Evolutionary conservation across 108 stramenopile genomes (phyloP).

Genomic region (Conticribra guillardii): DNA sequence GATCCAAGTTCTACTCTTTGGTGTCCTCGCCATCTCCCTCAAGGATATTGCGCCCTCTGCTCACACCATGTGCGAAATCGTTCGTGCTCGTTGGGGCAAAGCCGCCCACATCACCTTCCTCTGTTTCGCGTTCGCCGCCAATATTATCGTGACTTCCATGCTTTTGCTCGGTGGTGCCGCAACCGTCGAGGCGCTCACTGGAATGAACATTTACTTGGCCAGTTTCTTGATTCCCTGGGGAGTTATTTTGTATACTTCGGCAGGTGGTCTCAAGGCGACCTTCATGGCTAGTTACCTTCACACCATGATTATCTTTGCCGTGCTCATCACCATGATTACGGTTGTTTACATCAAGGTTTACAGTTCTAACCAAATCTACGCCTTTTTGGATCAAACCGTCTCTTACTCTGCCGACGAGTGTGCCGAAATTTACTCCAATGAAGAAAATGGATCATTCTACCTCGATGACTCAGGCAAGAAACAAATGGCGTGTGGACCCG

Average conservation of each 20-base stretch:
- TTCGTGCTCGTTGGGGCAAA: conserved; percentile 91
- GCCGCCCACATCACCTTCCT: conserved; percentile 90
- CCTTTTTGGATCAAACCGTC: conserved; percentile 59
- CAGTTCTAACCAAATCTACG: conserved; percentile 70
- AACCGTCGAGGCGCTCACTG: conserved; percentile 89
- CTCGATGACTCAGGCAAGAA: conserved; percentile 25
- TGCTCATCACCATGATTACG: conserved; percentile 86
- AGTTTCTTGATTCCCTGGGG: conserved; percentile 92
- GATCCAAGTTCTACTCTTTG: conserved; percentile 92
- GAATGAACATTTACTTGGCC: conserved; percentile 82
- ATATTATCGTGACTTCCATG: conserved; percentile 92
- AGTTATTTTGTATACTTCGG: conserved; percentile 91
- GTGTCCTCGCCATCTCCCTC: conserved; percentile 90
- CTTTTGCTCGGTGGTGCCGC: conserved; percentile 95
- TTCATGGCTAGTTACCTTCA: conserved; percentile 89
- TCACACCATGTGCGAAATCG: conserved; percentile 94
- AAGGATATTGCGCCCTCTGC: conserved; percentile 91
- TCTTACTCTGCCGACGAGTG: conserved; percentile 68
- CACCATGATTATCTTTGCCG: conserved; percentile 84
- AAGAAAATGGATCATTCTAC: conserved; percentile 64
- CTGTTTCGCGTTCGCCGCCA: conserved; percentile 83
- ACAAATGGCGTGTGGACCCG: conserved; percentile 78
- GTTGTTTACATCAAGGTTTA: conserved; percentile 73
- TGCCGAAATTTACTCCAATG: conserved; percentile 50
- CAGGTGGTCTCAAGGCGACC: conserved; percentile 92